These are phyloP conservation scores for Heteromeles arbutifolia DNA, from an alignment of 306 rosid species.

Conservation along the genomic window DNA sequence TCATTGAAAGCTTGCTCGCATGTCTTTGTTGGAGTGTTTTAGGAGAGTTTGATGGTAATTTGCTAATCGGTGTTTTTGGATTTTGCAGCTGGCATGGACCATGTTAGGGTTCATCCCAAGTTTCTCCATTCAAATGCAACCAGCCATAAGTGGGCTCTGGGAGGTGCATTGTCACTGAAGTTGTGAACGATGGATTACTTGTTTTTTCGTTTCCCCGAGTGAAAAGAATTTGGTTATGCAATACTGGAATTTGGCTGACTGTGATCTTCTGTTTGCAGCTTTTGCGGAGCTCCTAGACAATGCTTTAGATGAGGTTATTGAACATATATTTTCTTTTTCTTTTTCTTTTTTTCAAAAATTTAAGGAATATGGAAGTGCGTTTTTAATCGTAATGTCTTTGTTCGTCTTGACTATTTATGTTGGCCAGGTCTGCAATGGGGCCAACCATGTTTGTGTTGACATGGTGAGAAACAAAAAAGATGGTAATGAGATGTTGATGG, in stretches of 20 bases:
- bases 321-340: background rate
- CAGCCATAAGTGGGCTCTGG: conserved; percentile 97
- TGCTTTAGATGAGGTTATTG: conserved; percentile 76
- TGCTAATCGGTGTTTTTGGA: background rate
- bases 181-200: background rate
- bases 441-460: conserved; percentile 69
- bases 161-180: conserved; percentile 36
- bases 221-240: background rate
- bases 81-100: conserved; percentile 87
- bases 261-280: conserved; percentile 45
- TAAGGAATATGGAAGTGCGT: background rate
- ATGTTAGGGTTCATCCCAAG: conserved; percentile 84
- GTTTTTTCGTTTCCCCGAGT: background rate
- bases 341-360: background rate
- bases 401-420: background rate
- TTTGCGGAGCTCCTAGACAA: conserved; percentile 95
- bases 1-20: background rate
- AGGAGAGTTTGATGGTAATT: background rate
- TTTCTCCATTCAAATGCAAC: conserved; percentile 97
- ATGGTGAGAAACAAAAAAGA: conserved; percentile 61
- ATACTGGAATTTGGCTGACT: background rate
- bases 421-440: conserved; percentile 75
- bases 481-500: conserved; percentile 50
- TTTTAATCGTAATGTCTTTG: background rate
- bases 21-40: background rate